These are phyloP conservation scores for Glycine tomentella DNA, from an alignment of 306 rosid species.

Conservation along the genomic window DNA sequence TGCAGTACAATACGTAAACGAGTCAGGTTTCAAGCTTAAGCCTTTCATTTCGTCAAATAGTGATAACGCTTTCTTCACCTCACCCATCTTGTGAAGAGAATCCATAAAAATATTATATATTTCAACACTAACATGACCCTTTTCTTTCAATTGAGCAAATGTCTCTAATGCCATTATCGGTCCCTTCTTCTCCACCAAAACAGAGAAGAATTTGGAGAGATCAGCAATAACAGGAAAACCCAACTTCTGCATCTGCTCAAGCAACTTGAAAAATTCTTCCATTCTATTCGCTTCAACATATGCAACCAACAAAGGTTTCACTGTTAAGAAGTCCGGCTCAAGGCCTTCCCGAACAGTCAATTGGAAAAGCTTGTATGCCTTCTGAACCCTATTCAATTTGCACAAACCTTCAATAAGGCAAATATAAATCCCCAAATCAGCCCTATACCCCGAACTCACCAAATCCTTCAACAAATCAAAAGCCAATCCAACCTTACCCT, in stretches of 20 bases:
- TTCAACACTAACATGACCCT: constrained; percentile 57
- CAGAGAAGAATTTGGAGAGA: constrained; percentile 63
- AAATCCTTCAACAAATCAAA: constrained; percentile 82
- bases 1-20: constrained; percentile 57
- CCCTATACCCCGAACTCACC: constrained; percentile 71
- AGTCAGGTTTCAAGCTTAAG: constrained; percentile 56
- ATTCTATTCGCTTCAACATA: constrained; percentile 60
- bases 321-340: constrained; percentile 60
- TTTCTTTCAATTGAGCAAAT: constrained; percentile 60
- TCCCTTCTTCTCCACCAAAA: constrained; percentile 59
- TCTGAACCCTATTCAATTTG: constrained; percentile 63
- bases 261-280: constrained; percentile 65
- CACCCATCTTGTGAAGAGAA: constrained; percentile 63
- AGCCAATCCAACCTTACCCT: constrained; percentile 63
- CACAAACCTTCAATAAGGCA: constrained; percentile 83
- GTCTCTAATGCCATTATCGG: constrained; percentile 54
- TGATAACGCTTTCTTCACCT: constrained; percentile 60
- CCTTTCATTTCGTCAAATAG: constrained; percentile 60
- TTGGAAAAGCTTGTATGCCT: constrained; percentile 75
- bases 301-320: constrained; percentile 63
- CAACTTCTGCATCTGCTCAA: constrained; percentile 66
- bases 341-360: constrained; percentile 66
- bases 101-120: constrained; percentile 70
- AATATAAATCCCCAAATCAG: constrained; percentile 76
- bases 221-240: constrained; percentile 59